These are phyloP conservation scores for Flaveria sonorensis DNA, from an alignment of 129 eudicot genomes.

Conservation along the genomic window DNA sequence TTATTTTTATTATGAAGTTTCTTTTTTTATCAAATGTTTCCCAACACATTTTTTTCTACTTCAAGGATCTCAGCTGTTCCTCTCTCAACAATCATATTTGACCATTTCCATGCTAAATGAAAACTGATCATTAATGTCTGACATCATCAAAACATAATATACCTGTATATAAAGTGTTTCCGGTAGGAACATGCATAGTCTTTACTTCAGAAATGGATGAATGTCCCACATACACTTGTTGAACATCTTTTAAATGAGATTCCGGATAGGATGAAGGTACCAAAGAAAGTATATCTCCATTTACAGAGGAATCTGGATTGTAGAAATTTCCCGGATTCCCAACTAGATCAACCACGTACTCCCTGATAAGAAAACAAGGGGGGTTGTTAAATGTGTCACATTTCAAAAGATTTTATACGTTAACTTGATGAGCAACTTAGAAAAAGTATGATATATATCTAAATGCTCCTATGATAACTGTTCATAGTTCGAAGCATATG, in stretches of 20 bases:
- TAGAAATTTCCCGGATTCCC: conserved; percentile 81
- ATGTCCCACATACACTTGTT: conserved; percentile 48
- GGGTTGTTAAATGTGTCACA: conserved; percentile 1
- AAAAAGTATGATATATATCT: background rate
- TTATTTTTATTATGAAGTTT: too few species aligned
- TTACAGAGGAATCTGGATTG: conserved; percentile 85
- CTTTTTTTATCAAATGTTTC: too few species aligned
- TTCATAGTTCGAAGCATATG: background rate
- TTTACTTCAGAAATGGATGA: conserved; percentile 44
- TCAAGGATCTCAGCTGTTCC: background rate
- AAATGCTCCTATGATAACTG: background rate
- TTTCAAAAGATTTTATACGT: too few species aligned
- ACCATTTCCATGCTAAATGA: conserved; percentile 5
- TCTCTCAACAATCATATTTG: background rate
- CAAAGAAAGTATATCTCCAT: conserved; percentile 59
- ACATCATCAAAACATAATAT: background rate
- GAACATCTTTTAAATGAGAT: conserved; percentile 65
- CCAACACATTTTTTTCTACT: background rate
- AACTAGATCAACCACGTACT: conserved; percentile 83
- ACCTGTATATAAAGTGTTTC: too few species aligned
- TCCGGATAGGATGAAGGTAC: conserved; percentile 80
- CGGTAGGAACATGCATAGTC: background rate
- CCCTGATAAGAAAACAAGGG: conserved; percentile 53
- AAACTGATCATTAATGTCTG: background rate
- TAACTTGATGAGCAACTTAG: background rate